A percentile compares a stretch with the other conserved stretches of the same genome.
Conservation (phyloP, 257 asterid genomes). For the Cordia subcordata region DNA sequence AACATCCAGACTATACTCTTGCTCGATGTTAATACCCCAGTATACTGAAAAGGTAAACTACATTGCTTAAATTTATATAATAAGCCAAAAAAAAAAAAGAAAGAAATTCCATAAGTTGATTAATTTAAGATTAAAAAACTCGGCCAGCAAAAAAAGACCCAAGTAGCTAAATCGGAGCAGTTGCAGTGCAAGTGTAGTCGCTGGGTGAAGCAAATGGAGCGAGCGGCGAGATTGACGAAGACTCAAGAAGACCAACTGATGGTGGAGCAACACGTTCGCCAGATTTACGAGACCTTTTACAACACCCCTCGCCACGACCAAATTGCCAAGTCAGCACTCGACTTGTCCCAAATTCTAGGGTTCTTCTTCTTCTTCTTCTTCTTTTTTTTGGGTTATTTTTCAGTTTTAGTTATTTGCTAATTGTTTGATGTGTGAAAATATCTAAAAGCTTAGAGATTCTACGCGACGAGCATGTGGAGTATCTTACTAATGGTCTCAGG, state of each 20-base stretch:
- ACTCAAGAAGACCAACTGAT: constrained; percentile 80
- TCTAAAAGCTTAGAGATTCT: constrained; percentile 65
- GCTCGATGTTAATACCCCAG: no score
- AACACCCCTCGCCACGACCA: constrained; percentile 67
- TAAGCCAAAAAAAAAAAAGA: no score
- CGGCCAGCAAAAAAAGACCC: not conserved
- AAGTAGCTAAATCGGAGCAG: not conserved
- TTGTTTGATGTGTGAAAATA: constrained; percentile 11
- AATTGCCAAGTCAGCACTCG: constrained; percentile 49
- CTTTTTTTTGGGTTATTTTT: not conserved
- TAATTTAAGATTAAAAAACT: no score
- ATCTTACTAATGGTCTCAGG: constrained; percentile 56
- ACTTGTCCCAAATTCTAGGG: constrained; percentile 24
- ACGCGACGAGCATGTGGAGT: constrained; percentile 70
- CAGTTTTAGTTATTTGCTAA: not conserved
- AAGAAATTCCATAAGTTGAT: no score
- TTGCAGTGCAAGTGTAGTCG: no score
- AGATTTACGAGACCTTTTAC: constrained; percentile 42
- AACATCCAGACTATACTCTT: no score
- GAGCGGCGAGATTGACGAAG: constrained; percentile 29
- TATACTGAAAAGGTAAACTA: no score
- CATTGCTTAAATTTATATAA: no score
- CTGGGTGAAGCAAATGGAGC: not conserved
- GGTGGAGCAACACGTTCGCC: constrained; percentile 55
- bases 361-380: constrained; percentile 8